Conservation (phyloP, 148 eudicot genomes). For the Chenopodium berlandieri region DNA sequence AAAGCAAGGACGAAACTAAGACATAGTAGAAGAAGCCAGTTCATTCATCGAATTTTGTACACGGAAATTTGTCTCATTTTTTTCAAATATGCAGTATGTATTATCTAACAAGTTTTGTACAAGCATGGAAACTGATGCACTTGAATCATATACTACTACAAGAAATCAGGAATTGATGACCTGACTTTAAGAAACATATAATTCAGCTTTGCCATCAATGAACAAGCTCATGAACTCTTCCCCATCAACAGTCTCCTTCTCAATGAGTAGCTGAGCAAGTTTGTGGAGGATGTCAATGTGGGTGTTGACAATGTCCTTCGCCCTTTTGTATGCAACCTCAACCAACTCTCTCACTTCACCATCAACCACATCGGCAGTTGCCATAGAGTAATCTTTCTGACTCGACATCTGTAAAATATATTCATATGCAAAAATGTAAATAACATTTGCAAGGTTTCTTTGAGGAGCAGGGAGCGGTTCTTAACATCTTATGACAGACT, state of each 20-base stretch:
- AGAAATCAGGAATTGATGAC: constrained; percentile 1
- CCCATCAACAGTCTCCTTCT: constrained; percentile 96
- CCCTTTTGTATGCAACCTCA: constrained; percentile 76
- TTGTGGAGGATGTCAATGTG: constrained; percentile 95
- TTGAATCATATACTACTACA: constrained; percentile 18
- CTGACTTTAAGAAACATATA: constrained; percentile 50
- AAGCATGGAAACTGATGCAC: constrained; percentile 8
- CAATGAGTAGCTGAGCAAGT: constrained; percentile 85
- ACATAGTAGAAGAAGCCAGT: background rate
- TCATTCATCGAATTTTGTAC: constrained; percentile 2
- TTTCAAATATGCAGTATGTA: constrained; percentile 5
- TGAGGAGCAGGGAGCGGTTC: background rate
- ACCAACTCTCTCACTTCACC: constrained; percentile 92
- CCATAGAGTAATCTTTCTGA: constrained; percentile 99
- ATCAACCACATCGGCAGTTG: constrained; percentile 94
- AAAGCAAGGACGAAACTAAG: background rate
- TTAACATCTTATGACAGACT: background rate
- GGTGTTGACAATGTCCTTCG: constrained; percentile 68
- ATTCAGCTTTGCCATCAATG: constrained; percentile 97
- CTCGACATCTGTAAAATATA: constrained; percentile 65
- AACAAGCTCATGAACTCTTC: constrained; percentile 99
- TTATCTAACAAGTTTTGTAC: constrained; percentile 7
- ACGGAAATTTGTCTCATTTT: background rate
- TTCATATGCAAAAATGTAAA: background rate
- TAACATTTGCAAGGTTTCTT: background rate